Evolutionary conservation across 192 early-diverging fungal species (phyloP).

Genomic region (Lunasporangiospora selenospora): DNA sequence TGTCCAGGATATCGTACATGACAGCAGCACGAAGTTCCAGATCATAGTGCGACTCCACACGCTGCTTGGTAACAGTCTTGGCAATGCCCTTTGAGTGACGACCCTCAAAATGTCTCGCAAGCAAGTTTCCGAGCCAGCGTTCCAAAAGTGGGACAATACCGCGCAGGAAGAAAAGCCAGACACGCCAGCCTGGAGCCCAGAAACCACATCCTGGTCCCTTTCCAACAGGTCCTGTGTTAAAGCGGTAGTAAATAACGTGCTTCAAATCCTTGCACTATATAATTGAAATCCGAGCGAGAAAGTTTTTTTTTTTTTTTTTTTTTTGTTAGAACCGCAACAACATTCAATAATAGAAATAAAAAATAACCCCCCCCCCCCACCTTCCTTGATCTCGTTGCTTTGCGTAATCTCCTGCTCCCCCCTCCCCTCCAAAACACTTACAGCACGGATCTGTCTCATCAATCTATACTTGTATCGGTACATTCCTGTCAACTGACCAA

Average conservation of each 20-base stretch:
- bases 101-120: conserved; percentile 99
- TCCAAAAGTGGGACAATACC: conserved; percentile 97
- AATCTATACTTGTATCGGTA: conserved; percentile 99
- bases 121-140: conserved; percentile 97
- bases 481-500: conserved; percentile 99
- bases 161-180: conserved; percentile 99
- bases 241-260: conserved; percentile 92
- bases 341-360: neutral
- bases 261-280: conserved; percentile 86
- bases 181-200: conserved; percentile 99
- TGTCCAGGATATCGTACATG: conserved; percentile 98
- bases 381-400: no score
- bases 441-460: conserved; percentile 96
- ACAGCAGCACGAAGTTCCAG: conserved; percentile 97
- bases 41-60: conserved; percentile 98
- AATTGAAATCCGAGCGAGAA: neutral
- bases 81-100: conserved; percentile 96
- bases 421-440: no score
- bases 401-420: no score
- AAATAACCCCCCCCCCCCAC: no score
- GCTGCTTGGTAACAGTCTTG: conserved; percentile 99
- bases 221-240: conserved; percentile 96
- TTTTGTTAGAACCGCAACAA: no score
- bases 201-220: conserved; percentile 99
- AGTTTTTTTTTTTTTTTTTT: no score